These are phyloP conservation scores for Aspergillus jensenii DNA, from an alignment of 2,329 filamentous ascomycete species.

Conservation along the genomic window DNA sequence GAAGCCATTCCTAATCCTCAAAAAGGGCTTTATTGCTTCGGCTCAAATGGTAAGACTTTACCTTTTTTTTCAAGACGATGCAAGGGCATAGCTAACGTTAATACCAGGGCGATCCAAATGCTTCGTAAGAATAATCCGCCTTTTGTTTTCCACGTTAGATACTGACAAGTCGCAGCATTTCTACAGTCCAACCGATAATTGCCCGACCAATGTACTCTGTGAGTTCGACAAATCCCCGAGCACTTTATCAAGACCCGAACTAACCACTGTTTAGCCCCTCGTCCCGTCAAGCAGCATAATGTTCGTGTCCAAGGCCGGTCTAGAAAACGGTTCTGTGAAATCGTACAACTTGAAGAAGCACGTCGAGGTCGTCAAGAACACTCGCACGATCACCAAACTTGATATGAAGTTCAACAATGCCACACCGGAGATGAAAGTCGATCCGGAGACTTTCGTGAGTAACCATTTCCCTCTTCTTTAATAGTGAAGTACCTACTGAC, in stretches of 20 bases:
- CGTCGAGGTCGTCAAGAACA: constrained; percentile 75
- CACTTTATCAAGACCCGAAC: not conserved
- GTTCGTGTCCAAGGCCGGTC: constrained; percentile 77
- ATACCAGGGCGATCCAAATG: constrained; percentile 73
- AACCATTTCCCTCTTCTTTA: no score
- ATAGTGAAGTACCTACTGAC: no score
- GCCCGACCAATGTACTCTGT: constrained; percentile 58
- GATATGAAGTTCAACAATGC: constrained; percentile 89
- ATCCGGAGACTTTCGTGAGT: constrained; percentile 70
- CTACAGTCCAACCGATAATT: constrained; percentile 80
- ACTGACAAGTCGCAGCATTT: constrained; percentile 52
- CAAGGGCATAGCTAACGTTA: not conserved
- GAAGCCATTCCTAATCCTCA: constrained; percentile 78
- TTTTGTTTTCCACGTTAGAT: no score
- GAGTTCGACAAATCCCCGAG: no score
- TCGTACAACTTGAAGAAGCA: constrained; percentile 75
- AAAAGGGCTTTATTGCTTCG: constrained; percentile 82
- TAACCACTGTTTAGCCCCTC: constrained; percentile 45
- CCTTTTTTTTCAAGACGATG: not conserved
- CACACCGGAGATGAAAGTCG: constrained; percentile 85
- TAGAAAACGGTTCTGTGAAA: constrained; percentile 66
- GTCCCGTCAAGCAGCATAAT: constrained; percentile 66
- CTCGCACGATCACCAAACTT: constrained; percentile 71
- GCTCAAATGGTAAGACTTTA: constrained; percentile 70
- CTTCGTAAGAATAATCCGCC: constrained; percentile 43